Base-by-base conservation (phyloP, 2,329 filamentous ascomycete species). In the Zymoseptoria tritici region DNA sequence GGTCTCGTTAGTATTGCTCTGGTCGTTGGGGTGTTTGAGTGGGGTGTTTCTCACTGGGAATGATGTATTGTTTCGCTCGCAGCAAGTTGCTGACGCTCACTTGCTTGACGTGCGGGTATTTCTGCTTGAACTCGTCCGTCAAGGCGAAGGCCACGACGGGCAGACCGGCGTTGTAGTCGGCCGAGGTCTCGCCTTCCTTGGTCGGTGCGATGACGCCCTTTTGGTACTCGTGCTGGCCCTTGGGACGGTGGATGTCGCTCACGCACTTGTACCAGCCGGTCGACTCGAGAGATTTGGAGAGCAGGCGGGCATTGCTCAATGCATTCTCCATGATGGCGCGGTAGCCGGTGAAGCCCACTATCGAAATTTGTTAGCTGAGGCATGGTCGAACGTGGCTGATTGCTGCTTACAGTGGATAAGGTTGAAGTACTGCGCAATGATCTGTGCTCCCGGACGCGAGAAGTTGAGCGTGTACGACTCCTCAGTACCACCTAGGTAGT, bases 381-480 rank as follows among this genome's bases (percentile, higher is more conserved):
- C 11, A 11, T 42, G 4, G 2, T 7, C 4, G 2, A 42, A 16
- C 5, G 36, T 42, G 36, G 36, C 5, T 42, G 11, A 42, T 4
- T 16, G 36, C 36, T 42, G 36, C 36, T 46, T n/a, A 46, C 36
- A 16, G 63, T 88, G 86, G 61, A 90, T 85, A 11, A 90, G 76
- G 66, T 90, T 89, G 74, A 84, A 90, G 73, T 90, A 90, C 69
- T 90, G 87, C 0, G 81, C 85, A 61, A 89, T 84, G 59, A 90
- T 78, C 62, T 89, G 87, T 0, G 84, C 83, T 2, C 86, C 87
- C 0, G 86, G 86, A 0, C 87, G 82, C 1, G 85, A 88, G 75
- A 90, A 90, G 74, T 89, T 90, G 20, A 90, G 78, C 0, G 86
- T 89, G 73, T 84, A 90, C 1, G 83, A 85, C 68, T 87, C 81